These are phyloP conservation scores for Candida suzukii DNA, from an alignment of 805 yeast species.

Conservation along the genomic window DNA sequence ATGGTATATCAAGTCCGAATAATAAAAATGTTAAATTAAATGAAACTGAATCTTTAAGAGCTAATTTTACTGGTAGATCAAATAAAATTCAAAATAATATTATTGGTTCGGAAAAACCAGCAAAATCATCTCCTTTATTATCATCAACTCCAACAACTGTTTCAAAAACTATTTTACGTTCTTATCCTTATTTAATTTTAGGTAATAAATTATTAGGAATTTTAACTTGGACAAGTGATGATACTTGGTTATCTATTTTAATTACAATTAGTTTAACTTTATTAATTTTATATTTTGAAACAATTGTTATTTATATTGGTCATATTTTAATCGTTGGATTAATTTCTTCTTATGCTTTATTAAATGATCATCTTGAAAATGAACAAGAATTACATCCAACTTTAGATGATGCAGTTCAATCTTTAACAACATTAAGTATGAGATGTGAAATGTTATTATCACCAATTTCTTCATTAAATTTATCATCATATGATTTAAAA, in stretches of 20 bases:
- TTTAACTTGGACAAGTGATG: slow-evolving; percentile 88
- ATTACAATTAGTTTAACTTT: slow-evolving; percentile 48
- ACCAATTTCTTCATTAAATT: slow-evolving; percentile 71
- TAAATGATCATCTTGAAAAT: slow-evolving; percentile 49
- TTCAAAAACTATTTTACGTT: slow-evolving; percentile 70
- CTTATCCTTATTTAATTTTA: slow-evolving; percentile 79
- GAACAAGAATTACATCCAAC: slow-evolving; percentile 68
- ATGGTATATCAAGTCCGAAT: not conserved
- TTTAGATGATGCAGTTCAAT: slow-evolving; percentile 76
- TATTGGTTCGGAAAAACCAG: slow-evolving; percentile 11
- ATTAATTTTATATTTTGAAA: slow-evolving; percentile 69
- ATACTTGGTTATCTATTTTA: slow-evolving; percentile 67
- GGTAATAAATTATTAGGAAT: slow-evolving; percentile 64
- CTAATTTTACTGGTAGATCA: slow-evolving; percentile 33
- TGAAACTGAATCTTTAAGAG: slow-evolving; percentile 28
- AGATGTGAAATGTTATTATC: slow-evolving; percentile 71
- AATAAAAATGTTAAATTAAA: slow-evolving; percentile 15
- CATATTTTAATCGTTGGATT: slow-evolving; percentile 64
- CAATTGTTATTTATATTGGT: slow-evolving; percentile 73
- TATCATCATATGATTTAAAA: slow-evolving; percentile 72
- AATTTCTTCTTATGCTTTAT: slow-evolving; percentile 51
- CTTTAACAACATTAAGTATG: slow-evolving; percentile 65
- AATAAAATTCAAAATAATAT: slow-evolving; percentile 7
- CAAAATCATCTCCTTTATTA: slow-evolving; percentile 71
- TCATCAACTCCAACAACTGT: slow-evolving; percentile 89